Evolutionary conservation across 116 monocot species (phyloP).

Genomic region (Cymodocea nodosa): DNA sequence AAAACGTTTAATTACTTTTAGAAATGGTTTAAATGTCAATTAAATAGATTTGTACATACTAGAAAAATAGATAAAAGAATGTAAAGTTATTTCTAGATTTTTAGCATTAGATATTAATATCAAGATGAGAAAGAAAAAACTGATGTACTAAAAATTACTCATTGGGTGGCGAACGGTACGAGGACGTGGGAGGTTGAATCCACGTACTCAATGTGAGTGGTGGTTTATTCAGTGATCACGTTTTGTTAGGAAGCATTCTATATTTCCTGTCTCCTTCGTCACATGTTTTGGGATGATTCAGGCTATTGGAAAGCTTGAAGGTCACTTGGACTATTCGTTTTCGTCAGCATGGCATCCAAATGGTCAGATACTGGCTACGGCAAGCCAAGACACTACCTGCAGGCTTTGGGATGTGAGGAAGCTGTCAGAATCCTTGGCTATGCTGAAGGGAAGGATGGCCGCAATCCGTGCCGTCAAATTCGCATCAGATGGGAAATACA

Average conservation of each 20-base stretch:
- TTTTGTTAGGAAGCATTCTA: neutral
- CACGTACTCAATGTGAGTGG: too few relatives aligned
- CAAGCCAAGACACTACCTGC: conserved; percentile 81
- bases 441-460: conserved; percentile 64
- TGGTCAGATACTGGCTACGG: conserved; percentile 50
- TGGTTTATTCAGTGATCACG: too few relatives aligned
- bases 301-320: conserved; percentile 38
- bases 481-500: conserved; percentile 46
- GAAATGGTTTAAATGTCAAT: too few relatives aligned
- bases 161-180: too few relatives aligned
- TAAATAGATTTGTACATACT: too few relatives aligned
- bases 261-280: neutral
- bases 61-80: too few relatives aligned
- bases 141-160: too few relatives aligned
- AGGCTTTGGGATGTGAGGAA: conserved; percentile 87
- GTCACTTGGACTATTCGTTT: conserved; percentile 72
- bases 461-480: conserved; percentile 63
- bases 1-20: too few relatives aligned
- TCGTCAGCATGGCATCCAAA: conserved; percentile 80
- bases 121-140: too few relatives aligned
- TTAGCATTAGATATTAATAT: too few relatives aligned
- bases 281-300: conserved; percentile 1
- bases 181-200: too few relatives aligned
- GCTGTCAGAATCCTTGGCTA: conserved; percentile 31
- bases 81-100: too few relatives aligned